Base-by-base conservation (phyloP, 2,329 filamentous ascomycete genomes). In the Diaporthe sp. region DNA sequence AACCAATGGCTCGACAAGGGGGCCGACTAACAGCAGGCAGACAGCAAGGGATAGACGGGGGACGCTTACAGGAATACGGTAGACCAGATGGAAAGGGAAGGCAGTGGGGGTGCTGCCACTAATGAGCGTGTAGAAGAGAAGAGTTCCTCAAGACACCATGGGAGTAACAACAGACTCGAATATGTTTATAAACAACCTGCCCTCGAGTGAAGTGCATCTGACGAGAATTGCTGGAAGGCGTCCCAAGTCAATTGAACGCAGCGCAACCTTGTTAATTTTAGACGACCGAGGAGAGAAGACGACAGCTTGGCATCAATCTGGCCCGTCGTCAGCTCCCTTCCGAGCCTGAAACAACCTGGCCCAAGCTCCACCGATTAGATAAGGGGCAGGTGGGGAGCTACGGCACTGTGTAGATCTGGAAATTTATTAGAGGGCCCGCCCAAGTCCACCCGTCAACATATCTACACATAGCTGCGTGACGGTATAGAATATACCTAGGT, bases 311-410 rank as follows among this genome's bases (percentile, higher is more conserved):
- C 71, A 73, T 73, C 57, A 73, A 73, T 34, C 49, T 60, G 46
- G 37, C 25, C 58, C 71, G 57, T 53, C 60, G 71, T 53, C 28
- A 58, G 71, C 71, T 73, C 71, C 71, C 58, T 51, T 31, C 28
- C n/a, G 28, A 19, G 44, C 42, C 62, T 62, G 57, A 49, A 51
- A 74, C 46, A 46, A 8, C 19, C 37, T 68, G 75, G 75, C 75
- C 72, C 72, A 76, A 77, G 76, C 76, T 77, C 75, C 62, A 17
- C 44, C 75, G 75, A 76, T 77, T 75, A 77, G 75, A 76, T 76
- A 77, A 76, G 75, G 10, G 60, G 58, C 31, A 25, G 49, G 5
- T 55, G 58, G 31, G 22, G 37, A 53, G 71, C 31, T 72, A 25
- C 31, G 4, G 22, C n/a, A 53, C 49, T 25, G 49, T 17, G 25